Conservation (phyloP, 1,284 basidiomycete species). For the Pisolithus thermaeus region DNA sequence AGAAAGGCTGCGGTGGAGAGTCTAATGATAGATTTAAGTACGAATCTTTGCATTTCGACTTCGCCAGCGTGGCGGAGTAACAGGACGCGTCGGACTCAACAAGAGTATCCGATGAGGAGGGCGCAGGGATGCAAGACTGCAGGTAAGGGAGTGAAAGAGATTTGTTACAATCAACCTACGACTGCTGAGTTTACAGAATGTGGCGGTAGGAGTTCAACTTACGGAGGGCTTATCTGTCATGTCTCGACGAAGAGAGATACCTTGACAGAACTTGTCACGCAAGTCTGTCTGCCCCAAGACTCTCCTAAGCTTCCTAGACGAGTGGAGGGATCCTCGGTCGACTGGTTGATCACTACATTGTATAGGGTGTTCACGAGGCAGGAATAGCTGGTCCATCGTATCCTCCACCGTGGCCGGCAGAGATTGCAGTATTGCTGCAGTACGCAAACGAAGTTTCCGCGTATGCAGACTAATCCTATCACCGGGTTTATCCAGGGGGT, state of each 20-base stretch:
- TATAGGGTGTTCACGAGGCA: background rate
- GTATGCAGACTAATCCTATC: conserved; percentile 20
- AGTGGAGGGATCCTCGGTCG: background rate
- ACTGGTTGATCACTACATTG: background rate
- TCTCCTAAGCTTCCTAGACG: conserved; percentile 18
- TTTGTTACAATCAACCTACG: background rate
- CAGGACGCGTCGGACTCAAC: conserved; percentile 13
- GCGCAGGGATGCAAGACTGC: conserved; percentile 12
- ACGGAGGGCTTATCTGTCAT: conserved; percentile 17
- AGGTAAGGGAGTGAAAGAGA: background rate
- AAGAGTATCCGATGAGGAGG: conserved; percentile 22
- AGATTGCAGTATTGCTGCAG: conserved; percentile 19
- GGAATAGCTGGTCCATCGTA: background rate
- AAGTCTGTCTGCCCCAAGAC: conserved; percentile 19
- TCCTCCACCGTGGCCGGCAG: conserved; percentile 22
- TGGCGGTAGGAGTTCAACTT: background rate
- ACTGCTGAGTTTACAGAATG: background rate
- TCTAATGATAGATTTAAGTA: conserved; percentile 16
- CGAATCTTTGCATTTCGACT: conserved; percentile 14
- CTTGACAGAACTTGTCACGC: conserved; percentile 20
- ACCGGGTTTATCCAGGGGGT: conserved; percentile 20
- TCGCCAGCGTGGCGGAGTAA: conserved; percentile 15
- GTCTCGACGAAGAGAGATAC: conserved; percentile 6
- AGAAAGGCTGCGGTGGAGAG: background rate
- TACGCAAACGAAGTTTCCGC: conserved; percentile 24